Evolutionary conservation across 805 yeast genomes (phyloP), one percentile per base, ranked within the genome.

Genomic region (Wickerhamomyces bovis): DNA sequence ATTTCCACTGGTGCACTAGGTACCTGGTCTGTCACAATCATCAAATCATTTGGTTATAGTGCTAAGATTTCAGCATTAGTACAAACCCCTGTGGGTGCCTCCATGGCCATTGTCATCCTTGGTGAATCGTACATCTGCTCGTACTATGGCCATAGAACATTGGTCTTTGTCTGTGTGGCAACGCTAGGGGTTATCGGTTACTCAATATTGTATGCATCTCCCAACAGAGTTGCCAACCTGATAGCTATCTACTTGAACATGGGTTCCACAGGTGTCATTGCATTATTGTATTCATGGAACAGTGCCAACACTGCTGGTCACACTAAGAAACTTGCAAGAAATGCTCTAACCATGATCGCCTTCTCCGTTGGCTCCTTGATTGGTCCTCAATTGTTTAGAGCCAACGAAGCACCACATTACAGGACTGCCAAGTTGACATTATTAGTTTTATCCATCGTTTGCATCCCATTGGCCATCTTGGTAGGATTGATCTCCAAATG

Each of bases 351-450:
- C 0, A 74, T 80, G 80, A 67, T 79, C 44, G 76, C 74, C n/a
- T 80, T 78, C 56, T 77, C 80, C 11, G 61, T 79, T 21, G 78
- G 82, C 8, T 74, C 81, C 53, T 64, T 84, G 49, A 68, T 80
- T 42, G 87, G 85, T 0, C 86, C 89, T 3, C 85, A 81, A 54
- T 64, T 80, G 54, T 81, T 81, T 63, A 72, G 77, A 51, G 69
- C 68, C 0, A 53, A 67, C 16, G 71, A 76, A 46, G 72, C 76
- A 12, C 85, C 85, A 26, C 62, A 67, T 15, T 82, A 79, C 53
- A 67, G 62, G 15, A 74, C 81, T 10, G 88, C 86, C 9, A 80
- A 80, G 54, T 72, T 78, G 28, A 74, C 80, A 0, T 64, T 80
- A 41, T 60, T 81, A 45, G 77, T 72, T 1, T 72, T 82, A 3